Evolutionary conservation across 768 basidiomycete genomes (phyloP).

Genomic region (Tephrocybe sp.): DNA sequence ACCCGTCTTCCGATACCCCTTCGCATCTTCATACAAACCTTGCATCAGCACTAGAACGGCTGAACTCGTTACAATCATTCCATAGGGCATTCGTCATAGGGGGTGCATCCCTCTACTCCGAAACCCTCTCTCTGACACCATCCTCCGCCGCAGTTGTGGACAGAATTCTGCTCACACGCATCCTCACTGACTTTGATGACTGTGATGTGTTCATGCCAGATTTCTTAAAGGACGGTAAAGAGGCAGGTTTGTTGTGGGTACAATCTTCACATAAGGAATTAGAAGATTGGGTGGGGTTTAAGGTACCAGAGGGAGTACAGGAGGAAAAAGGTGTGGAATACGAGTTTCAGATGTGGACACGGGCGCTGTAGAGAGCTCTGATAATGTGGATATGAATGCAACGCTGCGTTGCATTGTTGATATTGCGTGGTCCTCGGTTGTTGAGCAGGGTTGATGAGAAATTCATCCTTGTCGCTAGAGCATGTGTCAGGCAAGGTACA

Average conservation of each 20-base stretch:
- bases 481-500: constrained; percentile 8
- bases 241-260: constrained; percentile 45
- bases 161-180: constrained; percentile 84
- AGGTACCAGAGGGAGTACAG: constrained; percentile 71
- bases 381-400: no score
- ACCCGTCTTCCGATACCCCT: constrained; percentile 18
- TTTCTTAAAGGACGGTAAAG: constrained; percentile 46
- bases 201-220: constrained; percentile 90
- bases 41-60: constrained; percentile 36
- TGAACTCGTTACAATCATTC: constrained; percentile 30
- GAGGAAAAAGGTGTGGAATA: constrained; percentile 83
- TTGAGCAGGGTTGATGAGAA: background rate
- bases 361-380: constrained; percentile 27
- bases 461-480: constrained; percentile 64
- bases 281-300: constrained; percentile 75
- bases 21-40: constrained; percentile 39
- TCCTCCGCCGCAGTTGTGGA: constrained; percentile 51
- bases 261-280: constrained; percentile 61
- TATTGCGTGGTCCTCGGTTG: no score
- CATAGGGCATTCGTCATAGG: constrained; percentile 85
- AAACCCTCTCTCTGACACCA: constrained; percentile 49
- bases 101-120: constrained; percentile 81
- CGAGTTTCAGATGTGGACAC: constrained; percentile 96
- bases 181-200: constrained; percentile 68
- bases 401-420: no score